Conservation (phyloP, 2,329 filamentous ascomycete genomes). For the Ascosphaera apis region DNA sequence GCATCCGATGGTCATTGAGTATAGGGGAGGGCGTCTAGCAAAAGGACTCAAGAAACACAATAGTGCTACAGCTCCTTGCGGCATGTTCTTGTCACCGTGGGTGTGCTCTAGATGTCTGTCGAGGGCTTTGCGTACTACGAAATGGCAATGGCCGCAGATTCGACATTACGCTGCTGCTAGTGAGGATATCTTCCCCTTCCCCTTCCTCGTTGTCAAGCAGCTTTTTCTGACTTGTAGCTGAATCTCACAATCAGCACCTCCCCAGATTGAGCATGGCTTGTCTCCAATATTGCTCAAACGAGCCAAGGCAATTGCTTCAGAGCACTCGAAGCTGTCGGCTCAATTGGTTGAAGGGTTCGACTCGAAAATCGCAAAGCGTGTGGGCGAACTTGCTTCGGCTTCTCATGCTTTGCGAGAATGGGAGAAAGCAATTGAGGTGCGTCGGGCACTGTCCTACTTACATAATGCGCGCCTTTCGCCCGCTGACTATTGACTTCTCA, state of each 20-base stretch:
- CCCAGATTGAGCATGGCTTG: conserved; percentile 11
- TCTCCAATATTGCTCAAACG: conserved; percentile 32
- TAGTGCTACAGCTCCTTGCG: too few relatives aligned
- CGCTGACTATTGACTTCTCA: conserved; percentile 5
- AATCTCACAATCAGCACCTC: conserved; percentile 5
- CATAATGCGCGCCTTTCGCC: neutral
- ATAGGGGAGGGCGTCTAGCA: too few relatives aligned
- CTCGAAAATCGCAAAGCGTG: conserved; percentile 30
- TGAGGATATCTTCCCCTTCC: neutral
- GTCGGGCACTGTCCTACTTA: conserved; percentile 5
- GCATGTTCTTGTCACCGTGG: conserved; percentile 21
- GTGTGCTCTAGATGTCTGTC: conserved; percentile 25
- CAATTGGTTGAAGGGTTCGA: conserved; percentile 33
- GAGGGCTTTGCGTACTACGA: conserved; percentile 15
- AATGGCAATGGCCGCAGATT: conserved; percentile 7
- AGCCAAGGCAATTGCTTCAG: conserved; percentile 30
- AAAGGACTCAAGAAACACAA: too few relatives aligned
- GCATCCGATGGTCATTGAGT: too few relatives aligned
- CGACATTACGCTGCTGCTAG: neutral
- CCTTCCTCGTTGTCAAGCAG: conserved; percentile 11
- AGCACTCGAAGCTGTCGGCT: conserved; percentile 30
- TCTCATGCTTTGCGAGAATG: conserved; percentile 31
- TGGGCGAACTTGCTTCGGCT: conserved; percentile 31
- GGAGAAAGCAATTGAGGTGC: conserved; percentile 33
- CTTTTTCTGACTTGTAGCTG: conserved; percentile 3